Evolutionary conservation across 2,329 filamentous ascomycete species (phyloP).

Genomic region (Exophiala xenobiotica): DNA sequence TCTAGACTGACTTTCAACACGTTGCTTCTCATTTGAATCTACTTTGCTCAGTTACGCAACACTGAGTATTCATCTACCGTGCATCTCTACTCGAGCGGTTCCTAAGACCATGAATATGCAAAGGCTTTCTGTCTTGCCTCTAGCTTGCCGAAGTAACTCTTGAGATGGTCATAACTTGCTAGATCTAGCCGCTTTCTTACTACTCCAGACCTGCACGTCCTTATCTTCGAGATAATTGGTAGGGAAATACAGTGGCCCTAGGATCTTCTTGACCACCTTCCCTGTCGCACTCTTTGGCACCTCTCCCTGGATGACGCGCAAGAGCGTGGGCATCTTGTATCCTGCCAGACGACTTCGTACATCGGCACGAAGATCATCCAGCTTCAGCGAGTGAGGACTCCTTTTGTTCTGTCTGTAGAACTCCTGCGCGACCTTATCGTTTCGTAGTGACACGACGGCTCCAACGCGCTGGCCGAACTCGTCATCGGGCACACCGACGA

Average conservation of each 20-base stretch:
- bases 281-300: conserved; percentile 51
- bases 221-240: conserved; percentile 33
- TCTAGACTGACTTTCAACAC: no score
- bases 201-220: conserved; percentile 36
- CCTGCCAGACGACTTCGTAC: conserved; percentile 46
- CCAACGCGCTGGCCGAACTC: conserved; percentile 52
- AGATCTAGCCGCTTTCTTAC: conserved; percentile 10
- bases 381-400: conserved; percentile 32
- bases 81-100: no score
- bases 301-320: conserved; percentile 46
- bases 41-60: no score
- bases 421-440: conserved; percentile 25
- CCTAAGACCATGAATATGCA: no score
- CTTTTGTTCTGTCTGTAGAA: conserved; percentile 26
- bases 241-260: conserved; percentile 42
- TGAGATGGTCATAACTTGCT: conserved; percentile 28
- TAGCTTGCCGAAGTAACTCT: no score
- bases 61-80: no score
- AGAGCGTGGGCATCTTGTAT: conserved; percentile 52
- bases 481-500: conserved; percentile 50
- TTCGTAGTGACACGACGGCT: conserved; percentile 39
- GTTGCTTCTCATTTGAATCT: no score
- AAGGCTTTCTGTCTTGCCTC: no score
- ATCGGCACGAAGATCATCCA: conserved; percentile 46
- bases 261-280: conserved; percentile 52